Evolutionary conservation across 176 grass and related monocot genomes (phyloP), one percentile per base, ranked within the genome.

Genomic region (Chloris gayana): DNA sequence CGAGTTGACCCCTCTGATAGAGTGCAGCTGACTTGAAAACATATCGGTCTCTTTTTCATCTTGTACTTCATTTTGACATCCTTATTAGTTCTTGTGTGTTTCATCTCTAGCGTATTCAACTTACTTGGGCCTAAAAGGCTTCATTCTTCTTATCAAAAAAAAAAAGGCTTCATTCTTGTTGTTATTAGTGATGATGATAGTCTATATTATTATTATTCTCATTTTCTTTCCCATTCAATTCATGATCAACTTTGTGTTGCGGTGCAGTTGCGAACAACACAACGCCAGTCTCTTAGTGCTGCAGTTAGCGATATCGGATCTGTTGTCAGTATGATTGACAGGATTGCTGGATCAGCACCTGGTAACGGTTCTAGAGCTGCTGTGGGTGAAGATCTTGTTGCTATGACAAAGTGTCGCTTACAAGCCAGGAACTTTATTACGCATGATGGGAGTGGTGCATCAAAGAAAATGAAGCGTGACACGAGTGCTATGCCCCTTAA

Each of bases 391-490:
- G 96, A 99, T 81, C 82, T 99, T 75, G 96, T 99, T 63, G 96
- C 96, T 35, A 99, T 99, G 96, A 99, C 92, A 33, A 99, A 95
- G 86, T 99, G 96, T 32, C 90, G 96, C 35, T 78, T 99, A 51
- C 96, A 99, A 92, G 96, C 92, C 59, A 95, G 93, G 83, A 95
- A 93, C 76, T 93, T 95, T 87, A 89, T 95, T 73, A 75, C 88
- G 54, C 91, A 92, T 49, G 96, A 99, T 76, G 96, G 96, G 46
- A 88, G 80, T 82, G 83, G 89, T 56, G 76, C 92, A 69, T 83
- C 92, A 21, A 99, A 99, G 86, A 99, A 99, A 91, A 99, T 99
- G 84, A 99, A 99, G 75, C 88, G 96, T 64, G 93, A 99, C 79
- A 99, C 96, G 11, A 99, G 90, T 79, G 96, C 96, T 32, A 95